A percentile compares a stretch with the other conserved stretches of the same genome.
phyloP scores from a whole-genome alignment of 306 rosid genomes.

The Dalbergia cultrata region DNA sequence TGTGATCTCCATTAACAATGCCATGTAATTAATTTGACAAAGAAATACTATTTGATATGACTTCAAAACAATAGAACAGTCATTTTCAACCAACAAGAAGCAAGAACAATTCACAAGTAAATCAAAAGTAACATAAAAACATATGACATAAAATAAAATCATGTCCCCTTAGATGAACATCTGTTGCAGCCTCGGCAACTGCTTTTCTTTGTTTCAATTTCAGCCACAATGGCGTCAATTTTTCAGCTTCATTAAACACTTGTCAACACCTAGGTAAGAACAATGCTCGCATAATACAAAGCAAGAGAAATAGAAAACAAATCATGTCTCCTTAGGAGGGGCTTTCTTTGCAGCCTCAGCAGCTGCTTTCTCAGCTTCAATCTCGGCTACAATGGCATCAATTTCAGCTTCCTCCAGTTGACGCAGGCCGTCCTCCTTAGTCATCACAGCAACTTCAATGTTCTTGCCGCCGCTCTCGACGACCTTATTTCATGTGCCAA shows the following conservation, averaged over 20 bases:
- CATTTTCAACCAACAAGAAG: slow-evolving; percentile 31
- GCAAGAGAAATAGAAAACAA: slow-evolving; percentile 36
- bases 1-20: slow-evolving; percentile 8
- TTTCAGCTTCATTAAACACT: slow-evolving; percentile 39
- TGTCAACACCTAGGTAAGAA: slow-evolving; percentile 22
- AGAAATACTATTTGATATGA: background rate
- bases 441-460: slow-evolving; percentile 98
- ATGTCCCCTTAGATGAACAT: slow-evolving; percentile 64
- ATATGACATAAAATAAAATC: slow-evolving; percentile 51
- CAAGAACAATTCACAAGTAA: slow-evolving; percentile 36
- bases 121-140: slow-evolving; percentile 45
- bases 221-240: slow-evolving; percentile 52
- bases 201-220: slow-evolving; percentile 80
- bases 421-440: slow-evolving; percentile 78
- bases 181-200: slow-evolving; percentile 83
- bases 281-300: slow-evolving; percentile 18
- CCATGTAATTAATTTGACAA: slow-evolving; percentile 36
- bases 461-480: slow-evolving; percentile 99
- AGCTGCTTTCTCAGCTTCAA: slow-evolving; percentile 96
- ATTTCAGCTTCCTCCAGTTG: slow-evolving; percentile 99
- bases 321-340: slow-evolving; percentile 81
- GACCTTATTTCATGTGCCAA: slow-evolving; percentile 63
- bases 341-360: slow-evolving; percentile 99
- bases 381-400: slow-evolving; percentile 90
- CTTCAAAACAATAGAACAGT: slow-evolving; percentile 8